These are phyloP conservation scores for Rhodomyrtus tomentosa DNA, from an alignment of 345 rosid species.

Conservation along the genomic window DNA sequence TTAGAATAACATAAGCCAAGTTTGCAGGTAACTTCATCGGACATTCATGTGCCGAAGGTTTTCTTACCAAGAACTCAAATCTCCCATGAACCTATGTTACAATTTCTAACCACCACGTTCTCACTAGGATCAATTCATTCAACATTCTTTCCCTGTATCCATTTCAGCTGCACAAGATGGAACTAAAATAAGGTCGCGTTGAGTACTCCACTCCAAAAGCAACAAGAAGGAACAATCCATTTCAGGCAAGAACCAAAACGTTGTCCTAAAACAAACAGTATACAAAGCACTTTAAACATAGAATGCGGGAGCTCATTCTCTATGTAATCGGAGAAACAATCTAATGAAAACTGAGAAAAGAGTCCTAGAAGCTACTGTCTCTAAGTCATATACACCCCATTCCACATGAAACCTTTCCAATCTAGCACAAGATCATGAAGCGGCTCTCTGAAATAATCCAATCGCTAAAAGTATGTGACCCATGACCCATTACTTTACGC, in stretches of 20 bases:
- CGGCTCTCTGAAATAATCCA: neutral
- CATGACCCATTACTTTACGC: neutral
- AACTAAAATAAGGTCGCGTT: neutral
- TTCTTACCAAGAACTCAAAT: neutral
- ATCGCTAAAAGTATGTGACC: neutral
- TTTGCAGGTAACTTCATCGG: neutral
- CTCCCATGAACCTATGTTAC: neutral
- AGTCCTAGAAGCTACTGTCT: constrained; percentile 3
- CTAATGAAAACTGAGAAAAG: neutral
- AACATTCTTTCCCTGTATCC: neutral
- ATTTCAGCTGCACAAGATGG: neutral
- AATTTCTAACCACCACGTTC: neutral
- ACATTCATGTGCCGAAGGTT: neutral
- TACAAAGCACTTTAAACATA: neutral
- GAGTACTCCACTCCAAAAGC: neutral
- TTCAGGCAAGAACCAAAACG: neutral
- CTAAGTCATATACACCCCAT: constrained; percentile 5
- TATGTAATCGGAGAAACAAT: neutral
- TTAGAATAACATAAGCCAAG: neutral
- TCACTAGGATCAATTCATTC: neutral
- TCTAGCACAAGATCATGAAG: neutral
- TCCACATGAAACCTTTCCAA: neutral
- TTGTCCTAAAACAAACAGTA: neutral
- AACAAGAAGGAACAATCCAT: neutral
- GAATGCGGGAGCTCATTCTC: neutral